Percentiles rank a stretch among this genome's conserved stretches.
phyloP scores from a whole-genome alignment of 257 asterid genomes.

The Penstemon newberryi region DNA sequence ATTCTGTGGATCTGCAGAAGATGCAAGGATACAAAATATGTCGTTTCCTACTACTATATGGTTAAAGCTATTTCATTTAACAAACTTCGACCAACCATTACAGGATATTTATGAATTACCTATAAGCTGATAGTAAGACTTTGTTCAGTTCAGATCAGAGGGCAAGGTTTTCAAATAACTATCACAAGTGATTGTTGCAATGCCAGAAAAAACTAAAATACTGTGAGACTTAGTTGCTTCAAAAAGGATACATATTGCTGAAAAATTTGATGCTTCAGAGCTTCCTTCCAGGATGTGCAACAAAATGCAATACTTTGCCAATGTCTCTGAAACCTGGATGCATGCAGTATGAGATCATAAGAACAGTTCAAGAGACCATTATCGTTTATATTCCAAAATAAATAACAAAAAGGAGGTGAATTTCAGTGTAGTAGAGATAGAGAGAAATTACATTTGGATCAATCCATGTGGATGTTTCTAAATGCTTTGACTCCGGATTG shows the following conservation, averaged over 20 bases:
- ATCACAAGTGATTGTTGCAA: neutral
- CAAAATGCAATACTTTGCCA: constrained; percentile 81
- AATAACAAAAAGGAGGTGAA: neutral
- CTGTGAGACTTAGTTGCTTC: constrained; percentile 16
- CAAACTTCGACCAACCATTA: constrained; percentile 3
- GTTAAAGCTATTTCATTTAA: constrained; percentile 18
- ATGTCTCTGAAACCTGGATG: constrained; percentile 70
- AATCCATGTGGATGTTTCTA: constrained; percentile 72
- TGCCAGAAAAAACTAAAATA: constrained; percentile 9
- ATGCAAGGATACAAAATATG: constrained; percentile 50
- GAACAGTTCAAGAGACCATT: constrained; percentile 23
- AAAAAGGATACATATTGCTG: constrained; percentile 87
- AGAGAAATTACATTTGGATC: constrained; percentile 61
- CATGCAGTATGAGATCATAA: constrained; percentile 26
- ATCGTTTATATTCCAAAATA: constrained; percentile 12
- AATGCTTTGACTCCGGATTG: constrained; percentile 53
- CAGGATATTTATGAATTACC: neutral
- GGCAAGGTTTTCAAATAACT: neutral
- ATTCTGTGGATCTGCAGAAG: constrained; percentile 70
- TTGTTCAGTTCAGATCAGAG: neutral
- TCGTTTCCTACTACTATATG: constrained; percentile 20
- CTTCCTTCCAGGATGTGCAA: constrained; percentile 78
- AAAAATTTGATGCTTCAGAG: constrained; percentile 69
- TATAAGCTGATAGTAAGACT: neutral
- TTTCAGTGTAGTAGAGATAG: constrained; percentile 10